phyloP scores from a whole-genome alignment of 352 stramenopile genomes.

The Phytopythium oedochilum region DNA sequence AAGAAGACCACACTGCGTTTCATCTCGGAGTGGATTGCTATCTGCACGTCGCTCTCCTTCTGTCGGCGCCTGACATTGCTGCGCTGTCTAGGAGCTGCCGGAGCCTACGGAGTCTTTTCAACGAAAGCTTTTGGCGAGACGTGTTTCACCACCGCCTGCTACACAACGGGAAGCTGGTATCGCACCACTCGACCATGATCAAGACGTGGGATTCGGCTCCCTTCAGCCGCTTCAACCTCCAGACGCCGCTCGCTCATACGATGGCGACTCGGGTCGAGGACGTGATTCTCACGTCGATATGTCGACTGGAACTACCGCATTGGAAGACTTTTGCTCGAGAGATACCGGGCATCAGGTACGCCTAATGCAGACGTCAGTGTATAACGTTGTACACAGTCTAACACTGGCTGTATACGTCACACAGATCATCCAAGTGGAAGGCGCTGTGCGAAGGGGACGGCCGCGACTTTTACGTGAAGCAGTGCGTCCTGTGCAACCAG shows the following conservation, averaged over 20 bases:
- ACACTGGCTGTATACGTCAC: neutral
- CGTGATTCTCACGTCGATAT: slow-evolving; percentile 13
- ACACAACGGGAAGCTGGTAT: neutral
- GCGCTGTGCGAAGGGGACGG: slow-evolving; percentile 22
- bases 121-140: slow-evolving; percentile 25
- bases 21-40: slow-evolving; percentile 26
- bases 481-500: slow-evolving; percentile 30
- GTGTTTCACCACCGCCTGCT: slow-evolving; percentile 17
- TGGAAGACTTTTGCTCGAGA: neutral
- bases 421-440: slow-evolving; percentile 19
- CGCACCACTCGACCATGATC: neutral
- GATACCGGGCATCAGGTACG: slow-evolving; percentile 11
- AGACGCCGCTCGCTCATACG: slow-evolving; percentile 11
- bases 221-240: slow-evolving; percentile 1
- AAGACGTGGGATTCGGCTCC: neutral
- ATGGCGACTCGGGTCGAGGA: slow-evolving; percentile 15
- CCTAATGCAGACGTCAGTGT: neutral
- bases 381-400: neutral
- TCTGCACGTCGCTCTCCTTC: slow-evolving; percentile 26
- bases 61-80: slow-evolving; percentile 28
- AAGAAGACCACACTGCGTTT: slow-evolving; percentile 1
- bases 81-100: slow-evolving; percentile 19
- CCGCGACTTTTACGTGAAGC: slow-evolving; percentile 19
- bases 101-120: slow-evolving; percentile 9
- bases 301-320: slow-evolving; percentile 7